Base-by-base conservation (phyloP, 78 protist genomes). In the Dictyostelium firmibasis region DNA sequence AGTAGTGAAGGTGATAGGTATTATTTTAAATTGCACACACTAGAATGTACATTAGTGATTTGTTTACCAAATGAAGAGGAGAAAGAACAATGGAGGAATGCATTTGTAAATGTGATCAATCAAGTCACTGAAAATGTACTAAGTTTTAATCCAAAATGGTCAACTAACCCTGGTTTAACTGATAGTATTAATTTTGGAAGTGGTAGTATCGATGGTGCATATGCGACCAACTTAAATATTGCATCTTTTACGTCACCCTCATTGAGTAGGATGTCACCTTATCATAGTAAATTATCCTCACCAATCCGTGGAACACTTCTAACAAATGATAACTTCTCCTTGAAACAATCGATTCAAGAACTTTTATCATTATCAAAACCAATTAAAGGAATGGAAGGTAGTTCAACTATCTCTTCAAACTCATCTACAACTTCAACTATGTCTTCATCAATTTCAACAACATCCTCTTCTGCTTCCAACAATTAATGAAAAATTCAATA, bases 81-180 rank as follows among this genome's bases (percentile, higher is more conserved):
- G n/a, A 88, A 88, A 33, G 75, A 70, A 9, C 50, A 18, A 13
- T 88, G 93, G 93, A 78, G 70, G 13, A 79, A 44, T 29, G 86
- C 82, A 62, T 88, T 88, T 43, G n/a, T 77, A 7, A 62, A n/a
- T 27, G 93, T 88, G 2, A 88, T 88, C 29, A 88, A 88, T 64
- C 85, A 53, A 31, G 35, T 88, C 31, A 88, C 93, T 23, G 93
- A 88, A 69, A 88, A 88, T 44, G 38, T 79, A n/a, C 9, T 88
- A 29, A 64, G 86, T 14, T 88, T 88, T 67, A 88, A 79, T 64
- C 93, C 93, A 33, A 88, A 79, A 79, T 88, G 93, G 93, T 88
- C 93, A 62, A 88, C 44, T 9, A 88, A 88, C 31, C 67, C 81
- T 1, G 29, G 69, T 13, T 62, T 67, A 16, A 2, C 8, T 0